Base-by-base conservation (phyloP, 768 basidiomycete species). In the Macrolepiota dolichaula region DNA sequence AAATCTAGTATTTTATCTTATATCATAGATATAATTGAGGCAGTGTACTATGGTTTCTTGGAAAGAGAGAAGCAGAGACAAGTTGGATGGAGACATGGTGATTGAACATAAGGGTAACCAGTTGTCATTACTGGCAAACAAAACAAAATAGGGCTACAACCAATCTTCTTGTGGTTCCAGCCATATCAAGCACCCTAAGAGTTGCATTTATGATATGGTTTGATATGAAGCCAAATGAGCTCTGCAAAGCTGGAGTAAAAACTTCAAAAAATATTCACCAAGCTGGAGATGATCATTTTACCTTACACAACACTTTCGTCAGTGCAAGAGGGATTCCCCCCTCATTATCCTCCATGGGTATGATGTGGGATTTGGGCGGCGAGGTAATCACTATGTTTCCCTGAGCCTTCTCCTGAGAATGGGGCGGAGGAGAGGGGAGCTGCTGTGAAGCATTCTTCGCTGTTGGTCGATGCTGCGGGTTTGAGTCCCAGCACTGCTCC, bases 401-500 rank as follows among this genome's bases (percentile, higher is more conserved):
- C 35, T 35, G 29, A n/a, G 3, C 5, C 32, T 32, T 36, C 29
- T 1, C 17, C 7, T 15, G 17, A 10, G 27, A 12, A 25, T 13
- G 12, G 9, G 15, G 11, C 15, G 24, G 27, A 19, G 27, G 35
- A 13, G 15, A n/a, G 17, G 37, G 51, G 42, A 51, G 24, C 22
- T 47, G 37, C 9, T 51, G 53, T 1, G 63, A 35, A 51, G 65
- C 55, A 10, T 51, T 38, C 7, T 1, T 22, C 1, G 60, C 55
- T 1, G 59, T 57, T 12, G 71, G 72, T 10, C 71, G 67, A 13
- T 53, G 50, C 12, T 19, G 37, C 0, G 72, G 66, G 22, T 65
- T 44, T 13, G 52, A 42, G 9, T 35, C 42, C 72, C 72, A 73
- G 56, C 71, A 71, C 4, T 65, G 61, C 51, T 66, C 60, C 44